Base-by-base conservation (phyloP, 352 stramenopile species). In the Globisporangium irregulare region DNA sequence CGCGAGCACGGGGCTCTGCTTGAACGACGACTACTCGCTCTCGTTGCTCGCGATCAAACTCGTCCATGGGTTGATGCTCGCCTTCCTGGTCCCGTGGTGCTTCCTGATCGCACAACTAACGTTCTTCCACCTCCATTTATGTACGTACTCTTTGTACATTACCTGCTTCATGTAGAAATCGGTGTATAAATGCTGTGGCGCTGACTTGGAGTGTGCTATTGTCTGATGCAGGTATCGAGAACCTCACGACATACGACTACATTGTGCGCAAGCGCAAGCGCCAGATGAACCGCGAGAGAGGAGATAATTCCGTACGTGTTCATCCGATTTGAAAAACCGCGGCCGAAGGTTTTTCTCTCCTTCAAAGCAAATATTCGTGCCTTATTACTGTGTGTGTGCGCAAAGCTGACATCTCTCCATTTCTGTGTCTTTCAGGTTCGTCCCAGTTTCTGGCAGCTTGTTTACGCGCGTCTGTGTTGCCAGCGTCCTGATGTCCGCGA, bases 231-330 rank as follows among this genome's bases (percentile, higher is more conserved):
- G 87, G 82, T 46, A 81, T 89, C 62, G 84, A 95, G 32, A 81
- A 91, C 63, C 86, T 92, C 57, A 95, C 88, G 14, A 95, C 88
- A 0, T 95, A 95, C 66, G 88, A 95, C 70, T 95, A 92, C 73
- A 95, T 95, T 74, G 87, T 95, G 25, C 86, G 76, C 25, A 83
- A 94, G 62, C 84, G 86, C 62, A 94, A 92, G 73, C 84, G 79
- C 62, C 85, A 89, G 68, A 82, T 86, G 67, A 78, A 80, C 20
- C 84, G 79, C 59, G 72, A 90, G 32, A 79, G 82, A 41, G 64
- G 64, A 20, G 75, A 88, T 58, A 85, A 83, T 61, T 69, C 38
- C 61, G 85, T 93, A 91, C 83, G 85, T 93, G 84, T 92, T 22
- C 69, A 92, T 62, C 80, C 79, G 59, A 70, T 88, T 25, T 77